Evolutionary conservation across 352 stramenopile genomes (phyloP).

Genomic region (Pythium rishiriense): DNA sequence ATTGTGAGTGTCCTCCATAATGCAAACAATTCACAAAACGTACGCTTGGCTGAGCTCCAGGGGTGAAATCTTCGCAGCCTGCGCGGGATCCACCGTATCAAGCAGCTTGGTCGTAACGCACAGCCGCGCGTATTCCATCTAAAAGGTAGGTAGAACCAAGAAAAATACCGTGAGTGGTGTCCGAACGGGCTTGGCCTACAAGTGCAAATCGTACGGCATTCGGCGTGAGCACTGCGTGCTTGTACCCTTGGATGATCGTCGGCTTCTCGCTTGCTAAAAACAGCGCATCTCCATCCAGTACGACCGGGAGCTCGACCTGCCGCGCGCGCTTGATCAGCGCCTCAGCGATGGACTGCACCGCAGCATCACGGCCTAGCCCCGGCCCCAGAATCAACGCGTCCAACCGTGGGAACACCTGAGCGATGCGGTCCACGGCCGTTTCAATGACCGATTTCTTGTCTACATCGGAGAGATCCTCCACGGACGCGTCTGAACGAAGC

Average conservation of each 20-base stretch:
- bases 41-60: conserved; percentile 59
- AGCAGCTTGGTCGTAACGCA: conserved; percentile 54
- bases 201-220: conserved; percentile 90
- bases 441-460: conserved; percentile 29
- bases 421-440: conserved; percentile 48
- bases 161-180: conserved; percentile 1
- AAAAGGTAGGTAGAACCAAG: neutral
- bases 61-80: conserved; percentile 55
- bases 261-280: conserved; percentile 86
- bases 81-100: conserved; percentile 40
- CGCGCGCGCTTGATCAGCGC: conserved; percentile 74
- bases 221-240: conserved; percentile 91
- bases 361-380: conserved; percentile 89
- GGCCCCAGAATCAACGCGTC: conserved; percentile 91
- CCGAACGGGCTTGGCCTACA: too few species aligned
- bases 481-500: conserved; percentile 55
- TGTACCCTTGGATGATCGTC: conserved; percentile 61
- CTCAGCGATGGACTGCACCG: conserved; percentile 81
- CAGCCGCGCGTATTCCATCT: conserved; percentile 87
- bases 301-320: conserved; percentile 73
- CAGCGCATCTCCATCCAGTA: conserved; percentile 96
- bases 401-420: conserved; percentile 59
- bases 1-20: conserved; percentile 1
- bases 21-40: conserved; percentile 11
- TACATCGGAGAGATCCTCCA: neutral